Evolutionary conservation across 495 filamentous ascomycete genomes (phyloP).

Genomic region (Acidomyces sp.): DNA sequence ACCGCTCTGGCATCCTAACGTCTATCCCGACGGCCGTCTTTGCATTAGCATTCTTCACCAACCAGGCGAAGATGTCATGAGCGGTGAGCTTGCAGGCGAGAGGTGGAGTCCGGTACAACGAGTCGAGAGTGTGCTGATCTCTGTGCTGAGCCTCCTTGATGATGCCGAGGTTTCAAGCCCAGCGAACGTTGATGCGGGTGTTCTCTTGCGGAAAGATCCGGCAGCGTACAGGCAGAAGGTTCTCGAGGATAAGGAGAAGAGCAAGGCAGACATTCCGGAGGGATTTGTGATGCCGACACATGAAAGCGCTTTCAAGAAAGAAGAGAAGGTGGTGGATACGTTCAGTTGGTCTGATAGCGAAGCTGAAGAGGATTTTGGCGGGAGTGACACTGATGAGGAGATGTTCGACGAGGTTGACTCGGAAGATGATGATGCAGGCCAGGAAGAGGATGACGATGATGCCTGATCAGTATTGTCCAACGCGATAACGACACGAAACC

Average conservation of each 20-base stretch:
- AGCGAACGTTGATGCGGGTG: constrained; percentile 86
- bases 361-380: constrained; percentile 58
- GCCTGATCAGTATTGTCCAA: background rate
- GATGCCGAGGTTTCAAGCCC: constrained; percentile 85
- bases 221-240: constrained; percentile 56
- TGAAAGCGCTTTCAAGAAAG: constrained; percentile 47
- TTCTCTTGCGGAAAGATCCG: constrained; percentile 64
- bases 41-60: constrained; percentile 95
- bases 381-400: constrained; percentile 49
- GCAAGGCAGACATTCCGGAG: constrained; percentile 64
- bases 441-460: constrained; percentile 24
- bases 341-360: constrained; percentile 64
- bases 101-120: constrained; percentile 89
- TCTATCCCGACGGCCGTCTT: constrained; percentile 77
- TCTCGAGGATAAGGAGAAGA: constrained; percentile 52
- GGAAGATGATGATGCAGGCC: constrained; percentile 19
- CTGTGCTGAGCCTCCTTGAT: constrained; percentile 84
- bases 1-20: constrained; percentile 82
- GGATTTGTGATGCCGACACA: constrained; percentile 74
- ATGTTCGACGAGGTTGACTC: constrained; percentile 25
- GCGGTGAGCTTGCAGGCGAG: constrained; percentile 75
- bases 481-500: background rate
- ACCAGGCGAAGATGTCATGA: constrained; percentile 82
- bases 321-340: constrained; percentile 62
- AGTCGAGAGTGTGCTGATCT: constrained; percentile 86